Evolutionary conservation across 78 protist genomes (phyloP), one percentile per base, ranked within the genome.

Genomic region (Dictyostelium purpureum): DNA sequence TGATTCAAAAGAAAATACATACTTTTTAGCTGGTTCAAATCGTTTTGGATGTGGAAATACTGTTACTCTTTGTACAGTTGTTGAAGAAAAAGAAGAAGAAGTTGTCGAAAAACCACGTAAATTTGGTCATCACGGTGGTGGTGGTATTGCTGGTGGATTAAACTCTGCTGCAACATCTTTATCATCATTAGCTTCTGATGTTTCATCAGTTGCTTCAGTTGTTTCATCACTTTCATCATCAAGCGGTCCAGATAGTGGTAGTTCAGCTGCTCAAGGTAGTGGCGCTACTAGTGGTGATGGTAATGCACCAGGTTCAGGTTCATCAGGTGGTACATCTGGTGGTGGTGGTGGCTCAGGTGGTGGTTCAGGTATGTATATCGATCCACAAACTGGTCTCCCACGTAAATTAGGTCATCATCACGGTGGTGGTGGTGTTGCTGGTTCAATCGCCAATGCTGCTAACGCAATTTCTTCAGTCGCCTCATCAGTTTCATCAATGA

Each of bases 11-110:
- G 51, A 63, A 19, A 6, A 2, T 14, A 76, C 43, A 18, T 78
- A 63, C 19, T 79, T 57, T 26, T 10, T 33, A n/a, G 88, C 76
- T 43, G 88, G 28, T 43, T 79, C 88, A 19, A 66, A 79, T 24
- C 21, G 88, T 21, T 79, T 79, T 45, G 88, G 88, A 43, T 79
- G 88, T 40, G 88, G 88, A 31, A 47, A 14, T 14, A 21, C 26
- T 65, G 43, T 79, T 16, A 79, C 88, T n/a, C 40, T 79, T 45
- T 79, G 88, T 45, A 19, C 38, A 14, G 33, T 7, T 14, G 76
- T 42, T 19, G 76, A 33, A n/a, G 61, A 28, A n/a, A 57, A 14
- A n/a, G n/a, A n/a, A n/a, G n/a, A n/a, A n/a, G n/a, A n/a, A n/a
- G n/a, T n/a, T n/a, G n/a, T n/a, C n/a, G n/a, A n/a, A n/a, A n/a